Evolutionary conservation across 345 rosid genomes (phyloP).

Genomic region (Ceriops zippeliana): DNA sequence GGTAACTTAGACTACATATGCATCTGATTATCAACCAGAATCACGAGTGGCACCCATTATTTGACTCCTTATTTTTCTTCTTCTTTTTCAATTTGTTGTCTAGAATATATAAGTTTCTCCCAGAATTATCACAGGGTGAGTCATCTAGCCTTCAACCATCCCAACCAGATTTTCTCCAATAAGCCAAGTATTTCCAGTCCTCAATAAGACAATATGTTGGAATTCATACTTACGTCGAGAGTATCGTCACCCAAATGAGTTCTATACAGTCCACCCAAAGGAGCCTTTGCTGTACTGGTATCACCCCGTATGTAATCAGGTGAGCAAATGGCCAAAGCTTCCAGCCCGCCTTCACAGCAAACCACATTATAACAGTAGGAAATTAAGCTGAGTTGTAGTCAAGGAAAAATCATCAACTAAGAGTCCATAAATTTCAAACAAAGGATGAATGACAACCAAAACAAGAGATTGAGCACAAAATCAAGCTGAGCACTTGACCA

Average conservation of each 20-base stretch:
- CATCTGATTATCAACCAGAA: not conserved
- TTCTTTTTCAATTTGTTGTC: no score
- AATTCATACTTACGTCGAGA: constrained; percentile 71
- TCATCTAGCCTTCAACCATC: not conserved
- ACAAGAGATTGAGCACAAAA: constrained; percentile 3
- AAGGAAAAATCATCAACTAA: not conserved
- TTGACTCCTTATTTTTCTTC: no score
- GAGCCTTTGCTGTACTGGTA: constrained; percentile 94
- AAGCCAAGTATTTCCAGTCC: not conserved
- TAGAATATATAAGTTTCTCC: not conserved
- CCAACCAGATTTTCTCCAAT: not conserved
- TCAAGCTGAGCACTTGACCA: not conserved
- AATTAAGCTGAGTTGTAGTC: constrained; percentile 1
- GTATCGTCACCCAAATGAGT: constrained; percentile 97
- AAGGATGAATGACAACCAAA: not conserved
- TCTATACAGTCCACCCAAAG: constrained; percentile 97
- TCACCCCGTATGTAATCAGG: constrained; percentile 78
- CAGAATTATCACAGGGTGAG: not conserved
- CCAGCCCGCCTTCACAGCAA: constrained; percentile 83
- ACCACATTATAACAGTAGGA: constrained; percentile 18
- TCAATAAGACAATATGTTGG: not conserved
- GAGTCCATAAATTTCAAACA: not conserved
- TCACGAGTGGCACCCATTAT: not conserved
- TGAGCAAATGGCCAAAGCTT: constrained; percentile 99
- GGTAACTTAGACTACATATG: not conserved